Base-by-base conservation (phyloP, 2,329 filamentous ascomycete genomes). In the Nemania diffusa region DNA sequence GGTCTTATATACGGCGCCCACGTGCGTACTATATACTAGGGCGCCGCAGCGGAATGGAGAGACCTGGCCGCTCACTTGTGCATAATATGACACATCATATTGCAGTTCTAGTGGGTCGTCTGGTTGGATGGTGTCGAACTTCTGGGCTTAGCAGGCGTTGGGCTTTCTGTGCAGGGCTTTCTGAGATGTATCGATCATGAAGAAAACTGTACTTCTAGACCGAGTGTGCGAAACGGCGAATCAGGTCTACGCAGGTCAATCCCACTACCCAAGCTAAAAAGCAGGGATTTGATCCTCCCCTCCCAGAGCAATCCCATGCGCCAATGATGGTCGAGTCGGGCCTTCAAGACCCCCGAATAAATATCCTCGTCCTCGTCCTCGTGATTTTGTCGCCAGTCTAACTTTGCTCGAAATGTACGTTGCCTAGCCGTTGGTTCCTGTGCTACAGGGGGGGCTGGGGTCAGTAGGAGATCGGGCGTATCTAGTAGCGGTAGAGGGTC, bases 271-370 rank as follows among this genome's bases (percentile, higher is more conserved):
- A 97, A 85, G 73, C 93, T 97, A 78, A 98, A 97, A 64, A 99
- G 85, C 66, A 99, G 82, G 72, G 97, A 95, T 82, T 98, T 97
- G 67, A 97, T 88, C 62, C 94, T 87, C 1, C 95, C 94, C 78
- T 98, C 95, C 95, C 96, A 99, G 24, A 98, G 81, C 57, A 98
- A 79, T 0, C 94, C 92, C 61, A 97, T 88, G 71, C 91, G 90
- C 82, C 93, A 90, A 72, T 94, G 92, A 81, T 97, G 94, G 77
- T 97, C 94, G 59, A 98, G 84, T 57, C 92, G 88, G 51, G 94
- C 91, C 80, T 98, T 99, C 71, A 99, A 81, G 34, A 98, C 94
- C 6, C 94, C 95, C 34, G 92, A 89, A 66, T 93, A 92, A 70
- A 91, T 89, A 26, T 92, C 88, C 46, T 87, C 85, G 32, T 68